Evolutionary conservation across 1,284 basidiomycete genomes (phyloP).

Genomic region (Ceratobasidium sp.): DNA sequence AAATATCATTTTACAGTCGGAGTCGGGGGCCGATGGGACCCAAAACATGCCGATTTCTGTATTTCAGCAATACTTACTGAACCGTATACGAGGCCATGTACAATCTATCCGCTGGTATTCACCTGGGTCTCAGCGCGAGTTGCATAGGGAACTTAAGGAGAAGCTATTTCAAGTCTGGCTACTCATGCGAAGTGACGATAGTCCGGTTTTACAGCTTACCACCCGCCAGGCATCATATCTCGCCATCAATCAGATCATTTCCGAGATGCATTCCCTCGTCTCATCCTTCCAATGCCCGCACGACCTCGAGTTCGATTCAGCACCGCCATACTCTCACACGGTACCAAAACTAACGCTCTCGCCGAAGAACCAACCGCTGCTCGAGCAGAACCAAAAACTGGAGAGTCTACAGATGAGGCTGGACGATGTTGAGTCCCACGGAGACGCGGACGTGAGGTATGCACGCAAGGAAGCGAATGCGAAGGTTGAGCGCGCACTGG

Average conservation of each 20-base stretch:
- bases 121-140: too few species aligned
- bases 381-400: constrained; percentile 18
- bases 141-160: too few species aligned
- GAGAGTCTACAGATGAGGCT: constrained; percentile 15
- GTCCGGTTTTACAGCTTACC: too few species aligned
- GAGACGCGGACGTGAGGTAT: background rate
- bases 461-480: constrained; percentile 11
- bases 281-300: constrained; percentile 6
- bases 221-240: background rate
- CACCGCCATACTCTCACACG: background rate
- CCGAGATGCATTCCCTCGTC: background rate
- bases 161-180: too few species aligned
- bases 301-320: constrained; percentile 20
- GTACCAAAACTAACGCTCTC: background rate
- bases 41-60: too few species aligned
- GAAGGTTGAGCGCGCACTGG: background rate
- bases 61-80: too few species aligned
- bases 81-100: too few species aligned
- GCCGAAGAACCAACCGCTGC: constrained; percentile 1
- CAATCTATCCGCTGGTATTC: too few species aligned
- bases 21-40: too few species aligned
- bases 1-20: too few species aligned
- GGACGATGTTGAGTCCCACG: background rate
- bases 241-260: background rate
- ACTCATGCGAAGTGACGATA: too few species aligned